These are phyloP conservation scores for Gossypium schwendimanii DNA, from an alignment of 441 rosid genomes.

Conservation along the genomic window DNA sequence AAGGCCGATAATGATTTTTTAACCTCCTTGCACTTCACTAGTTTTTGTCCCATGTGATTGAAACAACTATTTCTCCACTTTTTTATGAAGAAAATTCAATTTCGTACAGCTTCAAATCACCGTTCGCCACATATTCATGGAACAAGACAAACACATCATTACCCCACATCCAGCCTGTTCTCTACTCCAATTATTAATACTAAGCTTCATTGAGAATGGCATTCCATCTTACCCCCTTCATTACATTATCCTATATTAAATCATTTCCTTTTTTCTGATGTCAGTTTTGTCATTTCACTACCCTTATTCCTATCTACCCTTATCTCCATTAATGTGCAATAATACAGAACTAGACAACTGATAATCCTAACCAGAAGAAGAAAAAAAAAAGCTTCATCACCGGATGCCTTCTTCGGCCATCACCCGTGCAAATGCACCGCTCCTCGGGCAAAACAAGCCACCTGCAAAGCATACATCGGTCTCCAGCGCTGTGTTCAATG, in stretches of 20 bases:
- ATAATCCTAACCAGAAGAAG: conserved; percentile 9
- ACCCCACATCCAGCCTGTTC: conserved; percentile 14
- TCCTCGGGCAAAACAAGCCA: conserved; percentile 33
- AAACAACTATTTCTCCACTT: background rate
- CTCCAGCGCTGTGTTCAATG: conserved; percentile 71
- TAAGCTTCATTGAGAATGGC: background rate
- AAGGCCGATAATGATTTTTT: background rate
- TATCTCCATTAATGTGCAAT: background rate
- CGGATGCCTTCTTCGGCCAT: conserved; percentile 31
- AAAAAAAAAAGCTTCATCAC: background rate
- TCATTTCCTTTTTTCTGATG: background rate
- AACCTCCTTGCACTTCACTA: background rate
- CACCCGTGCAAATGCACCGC: conserved; percentile 29
- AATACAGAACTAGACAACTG: conserved; percentile 18
- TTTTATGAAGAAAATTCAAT: background rate
- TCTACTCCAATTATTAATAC: background rate
- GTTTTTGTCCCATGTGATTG: background rate
- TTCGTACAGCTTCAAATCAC: background rate
- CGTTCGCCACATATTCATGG: background rate
- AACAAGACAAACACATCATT: background rate
- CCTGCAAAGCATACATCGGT: conserved; percentile 35
- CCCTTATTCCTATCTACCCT: background rate
- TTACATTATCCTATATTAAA: background rate
- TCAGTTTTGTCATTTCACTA: conserved; percentile 20
- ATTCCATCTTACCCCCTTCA: conserved; percentile 16